Evolutionary conservation across 2,329 filamentous ascomycete species (phyloP), one percentile per base, ranked within the genome.

Genomic region (Pseudogymnoascus sp.): DNA sequence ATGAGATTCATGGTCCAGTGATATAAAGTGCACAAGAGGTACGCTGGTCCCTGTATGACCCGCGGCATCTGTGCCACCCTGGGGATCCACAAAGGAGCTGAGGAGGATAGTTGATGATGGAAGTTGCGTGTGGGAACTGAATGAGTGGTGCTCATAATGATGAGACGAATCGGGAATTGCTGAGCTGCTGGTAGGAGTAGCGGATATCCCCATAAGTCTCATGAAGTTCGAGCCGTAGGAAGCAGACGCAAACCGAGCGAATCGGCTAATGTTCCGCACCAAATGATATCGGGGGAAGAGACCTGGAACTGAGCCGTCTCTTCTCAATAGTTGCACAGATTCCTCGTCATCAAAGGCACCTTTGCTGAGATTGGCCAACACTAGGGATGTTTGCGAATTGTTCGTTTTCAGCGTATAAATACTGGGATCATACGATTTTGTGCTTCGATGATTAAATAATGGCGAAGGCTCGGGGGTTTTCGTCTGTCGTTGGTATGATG

Each of bases 231-330:
- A 83, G 0, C 86, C 85, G 61, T 88, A 88, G 0, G 84, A 83
- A 0, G 86, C 85, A 1, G 85, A 87, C 1, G 85, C 84, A 67
- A 86, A 88, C 2, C 83, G 79, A 75, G 87, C 86, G 64, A 86
- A 88, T 36, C 85, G 77, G 2, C 81, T 81, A 22, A 87, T 82
- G 67, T 86, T 88, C 33, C 79, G 77, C 8, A 87, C 74, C 6
- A 88, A 74, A 65, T 86, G 85, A 33, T 78, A 79, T 4, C 76
- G 72, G 0, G 86, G 86, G 58, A 87, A 87, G 57, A 83, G 78
- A 1, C 82, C 83, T 35, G 81, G 78, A 1, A 86, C 76, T 54
- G 75, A 77, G 0, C 85, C 84, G 1, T 81, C 81, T 30, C 67
- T 64, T 30, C 65, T 67, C n/a, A 73, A 59, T n/a, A 58, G 58